phyloP scores from a whole-genome alignment of 2,329 filamentous ascomycete genomes.

The Coniella vitis region DNA sequence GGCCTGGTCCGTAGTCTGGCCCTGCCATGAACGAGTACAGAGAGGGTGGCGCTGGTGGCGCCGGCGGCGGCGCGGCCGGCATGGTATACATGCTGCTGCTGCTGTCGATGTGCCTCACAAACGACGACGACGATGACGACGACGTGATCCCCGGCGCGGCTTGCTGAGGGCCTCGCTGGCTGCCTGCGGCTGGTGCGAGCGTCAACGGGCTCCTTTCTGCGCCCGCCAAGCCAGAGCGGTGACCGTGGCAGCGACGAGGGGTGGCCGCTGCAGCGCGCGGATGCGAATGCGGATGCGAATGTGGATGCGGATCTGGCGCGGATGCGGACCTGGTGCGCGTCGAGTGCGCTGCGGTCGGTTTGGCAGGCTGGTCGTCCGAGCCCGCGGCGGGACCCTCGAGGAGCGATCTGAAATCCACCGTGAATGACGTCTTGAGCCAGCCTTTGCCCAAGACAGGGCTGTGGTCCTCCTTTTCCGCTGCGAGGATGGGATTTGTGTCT shows the following conservation, averaged over 20 bases:
- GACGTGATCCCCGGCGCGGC: too few species aligned
- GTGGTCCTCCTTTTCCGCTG: constrained; percentile 26
- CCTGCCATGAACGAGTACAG: constrained; percentile 13
- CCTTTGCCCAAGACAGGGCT: constrained; percentile 26
- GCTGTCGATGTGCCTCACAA: too few species aligned
- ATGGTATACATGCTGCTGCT: constrained; percentile 9
- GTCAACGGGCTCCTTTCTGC: constrained; percentile 6
- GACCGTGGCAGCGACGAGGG: constrained; percentile 1
- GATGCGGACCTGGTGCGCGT: constrained; percentile 27
- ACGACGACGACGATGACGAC: too few species aligned
- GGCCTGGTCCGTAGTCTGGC: constrained; percentile 12
- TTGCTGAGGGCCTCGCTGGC: constrained; percentile 11
- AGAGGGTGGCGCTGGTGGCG: constrained; percentile 10
- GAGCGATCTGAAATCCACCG: constrained; percentile 91
- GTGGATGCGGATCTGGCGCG: constrained; percentile 22
- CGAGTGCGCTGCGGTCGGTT: constrained; percentile 30
- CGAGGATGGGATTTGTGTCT: not conserved
- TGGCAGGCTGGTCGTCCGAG: constrained; percentile 55
- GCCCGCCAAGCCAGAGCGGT: not conserved
- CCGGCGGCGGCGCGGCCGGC: constrained; percentile 9
- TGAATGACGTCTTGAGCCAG: constrained; percentile 47
- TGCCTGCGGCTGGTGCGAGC: constrained; percentile 13
- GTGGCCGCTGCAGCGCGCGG: constrained; percentile 18
- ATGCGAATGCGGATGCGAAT: constrained; percentile 20
- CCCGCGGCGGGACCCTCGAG: constrained; percentile 70